Evolutionary conservation across 768 basidiomycete species (phyloP), one percentile per base, ranked within the genome.

Genomic region (Trametes cingulata): DNA sequence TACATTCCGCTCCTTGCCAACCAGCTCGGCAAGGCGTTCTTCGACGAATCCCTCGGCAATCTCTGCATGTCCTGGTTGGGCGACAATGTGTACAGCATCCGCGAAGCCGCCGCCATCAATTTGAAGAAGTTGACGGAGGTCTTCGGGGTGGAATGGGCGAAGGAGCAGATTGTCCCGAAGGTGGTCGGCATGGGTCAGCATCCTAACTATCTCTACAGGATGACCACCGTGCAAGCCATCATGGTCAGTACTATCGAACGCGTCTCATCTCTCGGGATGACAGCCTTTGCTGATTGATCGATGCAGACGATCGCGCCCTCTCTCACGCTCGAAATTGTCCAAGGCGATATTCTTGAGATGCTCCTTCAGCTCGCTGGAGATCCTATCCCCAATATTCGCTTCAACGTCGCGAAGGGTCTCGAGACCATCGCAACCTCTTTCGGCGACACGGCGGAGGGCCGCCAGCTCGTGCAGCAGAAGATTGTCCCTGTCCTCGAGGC

Each of bases 11-110:
- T 98, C 20, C 88, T 99, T 46, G 95, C 97, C 42, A 95, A 90
- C n/a, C 97, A 99, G 72, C 84, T 99, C 57, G 97, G 97, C 54
- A 93, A 93, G 68, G 81, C 88, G 25, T 98, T 98, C 78, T 99
- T 99, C 73, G 95, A 99, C 74, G 97, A 98, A 69, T 93, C 96
- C 73, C 85, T 99, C 43, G 93, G 91, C 25, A 94, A 91, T 69
- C 80, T 99, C 27, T 99, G 97, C 80, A 97, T 99, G 95, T 93
- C 92, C 8, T 99, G 97, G 97, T 75, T 99, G 63, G 95, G 95
- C 8, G 97, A 99, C 74, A 97, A 92, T 35, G 97, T 99, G 17
- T 99, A 90, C 78, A 95, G 93, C 72, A 99, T 99, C 72, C 87
- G 97, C 45, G 97, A 99, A 73, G 90, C 96, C n/a, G 97, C 97